A percentile compares a stretch with the other conserved stretches of the same genome.
These are phyloP conservation scores for Thalassiosira mediterranea DNA, from an alignment of 352 stramenopile genomes.

Conservation along the genomic window DNA sequence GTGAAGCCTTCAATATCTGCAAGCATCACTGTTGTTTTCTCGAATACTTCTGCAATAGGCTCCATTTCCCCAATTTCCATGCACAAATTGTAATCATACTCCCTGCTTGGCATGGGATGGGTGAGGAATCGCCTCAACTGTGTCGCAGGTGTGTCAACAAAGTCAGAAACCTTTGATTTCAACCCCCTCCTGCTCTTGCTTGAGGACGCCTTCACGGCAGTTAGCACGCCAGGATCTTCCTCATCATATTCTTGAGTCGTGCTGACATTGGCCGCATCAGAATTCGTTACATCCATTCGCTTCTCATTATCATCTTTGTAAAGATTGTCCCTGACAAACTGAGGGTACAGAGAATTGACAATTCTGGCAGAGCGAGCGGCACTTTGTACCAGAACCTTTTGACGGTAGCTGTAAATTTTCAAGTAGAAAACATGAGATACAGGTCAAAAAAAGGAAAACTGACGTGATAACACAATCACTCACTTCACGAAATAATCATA, in stretches of 20 bases:
- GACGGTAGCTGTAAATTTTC: no score
- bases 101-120: constrained; percentile 32
- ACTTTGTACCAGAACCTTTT: constrained; percentile 27
- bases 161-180: constrained; percentile 26
- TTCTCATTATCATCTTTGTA: constrained; percentile 15
- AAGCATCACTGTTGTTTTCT: constrained; percentile 61
- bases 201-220: neutral
- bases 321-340: constrained; percentile 30
- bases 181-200: constrained; percentile 6
- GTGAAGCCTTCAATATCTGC: constrained; percentile 46
- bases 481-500: constrained; percentile 44
- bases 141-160: constrained; percentile 30
- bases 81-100: constrained; percentile 33
- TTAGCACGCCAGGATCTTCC: neutral
- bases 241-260: neutral
- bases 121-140: constrained; percentile 31
- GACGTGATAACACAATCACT: no score
- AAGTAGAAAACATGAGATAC: no score
- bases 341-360: constrained; percentile 38
- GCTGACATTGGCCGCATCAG: neutral
- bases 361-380: constrained; percentile 23
- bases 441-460: no score
- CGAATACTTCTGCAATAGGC: constrained; percentile 65
- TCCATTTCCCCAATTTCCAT: constrained; percentile 7
- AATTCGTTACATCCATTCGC: no score